Percentiles rank a stretch among this genome's conserved stretches.
Evolutionary conservation across 805 yeast genomes (phyloP).

Genomic region (Vanderwaltozyma tropicalis): DNA sequence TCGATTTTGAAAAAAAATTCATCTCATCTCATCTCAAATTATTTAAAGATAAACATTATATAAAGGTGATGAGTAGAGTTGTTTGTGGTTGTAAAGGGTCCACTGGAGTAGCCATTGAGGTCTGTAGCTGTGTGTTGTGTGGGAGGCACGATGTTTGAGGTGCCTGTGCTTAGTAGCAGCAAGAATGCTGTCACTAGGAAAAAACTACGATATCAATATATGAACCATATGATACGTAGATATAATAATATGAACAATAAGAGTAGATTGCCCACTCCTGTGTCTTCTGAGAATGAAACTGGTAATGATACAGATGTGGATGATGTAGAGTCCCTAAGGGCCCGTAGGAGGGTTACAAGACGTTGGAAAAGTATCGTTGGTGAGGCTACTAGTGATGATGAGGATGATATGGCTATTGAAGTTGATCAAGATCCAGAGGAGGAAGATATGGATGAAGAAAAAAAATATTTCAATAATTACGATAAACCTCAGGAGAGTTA

Average conservation of each 20-base stretch:
- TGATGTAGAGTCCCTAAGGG: slow-evolving; percentile 3
- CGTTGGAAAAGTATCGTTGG: slow-evolving; percentile 17
- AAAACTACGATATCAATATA: slow-evolving; percentile 19
- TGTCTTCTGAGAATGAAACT: slow-evolving; percentile 17
- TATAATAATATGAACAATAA: slow-evolving; percentile 4
- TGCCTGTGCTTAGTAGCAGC: slow-evolving; percentile 10
- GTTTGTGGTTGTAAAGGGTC: too few species aligned
- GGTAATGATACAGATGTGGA: slow-evolving; percentile 7
- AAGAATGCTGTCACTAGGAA: slow-evolving; percentile 6
- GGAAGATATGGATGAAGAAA: slow-evolving; percentile 12
- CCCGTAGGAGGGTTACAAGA: slow-evolving; percentile 10
- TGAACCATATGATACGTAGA: slow-evolving; percentile 9
- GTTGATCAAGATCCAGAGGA: slow-evolving; percentile 5
- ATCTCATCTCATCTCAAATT: slow-evolving; percentile 3
- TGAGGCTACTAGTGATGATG: slow-evolving; percentile 11
- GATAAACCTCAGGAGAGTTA: slow-evolving; percentile 25
- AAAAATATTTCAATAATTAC: slow-evolving; percentile 17
- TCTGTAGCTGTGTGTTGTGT: too few species aligned
- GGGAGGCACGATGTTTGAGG: slow-evolving; percentile 13
- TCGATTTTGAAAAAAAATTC: too few species aligned
- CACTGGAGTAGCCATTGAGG: too few species aligned
- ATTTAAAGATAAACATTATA: not conserved
- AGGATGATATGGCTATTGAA: slow-evolving; percentile 7
- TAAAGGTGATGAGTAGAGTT: too few species aligned
- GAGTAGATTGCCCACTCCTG: slow-evolving; percentile 17